Base-by-base conservation (phyloP, 2,329 filamentous ascomycete genomes). In the Diaporthe ilicicola region DNA sequence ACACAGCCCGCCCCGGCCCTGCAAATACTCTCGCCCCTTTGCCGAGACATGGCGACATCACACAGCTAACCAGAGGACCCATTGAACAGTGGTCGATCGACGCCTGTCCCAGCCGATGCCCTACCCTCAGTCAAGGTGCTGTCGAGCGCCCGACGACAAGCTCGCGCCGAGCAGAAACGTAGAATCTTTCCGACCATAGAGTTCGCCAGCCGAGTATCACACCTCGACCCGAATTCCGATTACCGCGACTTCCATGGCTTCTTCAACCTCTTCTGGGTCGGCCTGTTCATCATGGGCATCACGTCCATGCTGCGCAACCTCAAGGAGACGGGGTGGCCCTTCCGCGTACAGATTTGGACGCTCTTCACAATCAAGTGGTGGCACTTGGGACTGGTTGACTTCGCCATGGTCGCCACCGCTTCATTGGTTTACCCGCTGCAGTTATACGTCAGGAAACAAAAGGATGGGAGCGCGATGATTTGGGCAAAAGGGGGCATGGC, bases 251-350 rank as follows among this genome's bases (percentile, higher is more conserved):
- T 99, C 80, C 91, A 94, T 76, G 96, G 96, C 79, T 99, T 99
- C 88, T 99, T 98, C 84, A 94, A 96, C 67, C 89, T 99, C 46
- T 99, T 99, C 84, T 99, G 96, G 96, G 95, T 99, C 74, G 94
- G 94, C 12, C 86, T 99, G 72, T 94, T 93, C 75, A 97, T 99
- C 81, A 97, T 99, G 95, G 94, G 95, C 77, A 92, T 97, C 73
- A 98, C 95, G 3, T 93, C 93, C n/a, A 94, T 94, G 86, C 83
- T 98, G 77, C 91, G 95, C 77, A 98, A 97, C 81, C 90, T 96
- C 78, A 97, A 95, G 81, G 96, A 98, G 79, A 98, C 94, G 0
- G 96, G 96, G 27, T 93, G 92, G 79, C 93, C 95, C 19, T 84
- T 98, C 76, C 90, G 93, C 77, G 90, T 97, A 64, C 88, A 93